Conservation (phyloP, 805 yeast genomes). For the Schizosaccharomyces lindneri region DNA sequence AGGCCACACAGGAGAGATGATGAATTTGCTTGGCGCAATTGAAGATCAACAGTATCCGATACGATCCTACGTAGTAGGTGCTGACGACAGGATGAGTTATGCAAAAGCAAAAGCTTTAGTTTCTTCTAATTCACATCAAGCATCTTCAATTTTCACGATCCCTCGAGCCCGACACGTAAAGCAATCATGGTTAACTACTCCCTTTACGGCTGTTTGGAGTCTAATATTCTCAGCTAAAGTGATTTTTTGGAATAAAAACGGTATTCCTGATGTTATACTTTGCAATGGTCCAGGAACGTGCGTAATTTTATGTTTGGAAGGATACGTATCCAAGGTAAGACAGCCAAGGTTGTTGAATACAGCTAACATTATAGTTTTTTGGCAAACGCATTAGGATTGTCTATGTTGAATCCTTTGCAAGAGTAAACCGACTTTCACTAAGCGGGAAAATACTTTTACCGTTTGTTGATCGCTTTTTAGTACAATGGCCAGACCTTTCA, state of each 20-base stretch:
- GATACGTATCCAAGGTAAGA: slow-evolving; percentile 24
- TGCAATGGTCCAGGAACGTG: slow-evolving; percentile 69
- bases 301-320: slow-evolving; percentile 37
- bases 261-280: slow-evolving; percentile 22
- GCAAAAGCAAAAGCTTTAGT: neutral
- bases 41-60: neutral
- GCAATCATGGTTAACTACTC: slow-evolving; percentile 24
- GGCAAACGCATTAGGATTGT: slow-evolving; percentile 27
- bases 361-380: neutral
- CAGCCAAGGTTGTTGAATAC: neutral
- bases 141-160: slow-evolving; percentile 9
- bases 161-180: slow-evolving; percentile 40
- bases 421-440: slow-evolving; percentile 50
- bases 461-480: slow-evolving; percentile 46
- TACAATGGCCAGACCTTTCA: slow-evolving; percentile 62
- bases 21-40: neutral
- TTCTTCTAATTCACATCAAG: neutral
- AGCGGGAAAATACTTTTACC: slow-evolving; percentile 45
- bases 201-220: slow-evolving; percentile 21
- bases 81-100: neutral
- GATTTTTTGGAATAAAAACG: slow-evolving; percentile 7
- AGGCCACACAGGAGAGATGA: slow-evolving; percentile 2
- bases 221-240: slow-evolving; percentile 13
- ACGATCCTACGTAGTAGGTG: neutral
- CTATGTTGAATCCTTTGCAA: slow-evolving; percentile 68